A percentile compares a stretch with the other conserved stretches of the same genome.
Evolutionary conservation across 306 rosid species (phyloP).

Genomic region (Senna siamea): DNA sequence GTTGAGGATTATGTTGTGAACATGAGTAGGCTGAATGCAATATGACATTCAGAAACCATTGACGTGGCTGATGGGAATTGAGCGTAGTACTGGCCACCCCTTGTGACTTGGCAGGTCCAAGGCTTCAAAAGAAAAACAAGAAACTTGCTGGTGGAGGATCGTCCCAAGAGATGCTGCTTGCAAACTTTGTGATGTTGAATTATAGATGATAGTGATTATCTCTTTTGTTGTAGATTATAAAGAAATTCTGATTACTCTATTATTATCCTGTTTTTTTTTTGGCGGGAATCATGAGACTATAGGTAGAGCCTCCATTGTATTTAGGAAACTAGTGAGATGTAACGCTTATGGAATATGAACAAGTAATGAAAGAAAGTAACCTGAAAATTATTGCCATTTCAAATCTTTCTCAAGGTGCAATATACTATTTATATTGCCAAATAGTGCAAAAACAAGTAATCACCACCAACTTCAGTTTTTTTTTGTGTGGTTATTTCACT

Average conservation of each 20-base stretch:
- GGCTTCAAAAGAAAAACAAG: constrained; percentile 25
- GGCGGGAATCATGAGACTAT: constrained; percentile 39
- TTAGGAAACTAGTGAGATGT: constrained; percentile 40
- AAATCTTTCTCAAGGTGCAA: neutral
- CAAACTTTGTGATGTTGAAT: constrained; percentile 15
- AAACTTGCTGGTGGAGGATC: constrained; percentile 29
- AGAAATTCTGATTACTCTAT: constrained; percentile 25
- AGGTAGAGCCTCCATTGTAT: constrained; percentile 47
- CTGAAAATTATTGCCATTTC: constrained; percentile 5
- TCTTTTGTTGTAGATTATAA: constrained; percentile 38
- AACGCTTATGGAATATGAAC: constrained; percentile 22
- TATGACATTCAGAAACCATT: constrained; percentile 27
- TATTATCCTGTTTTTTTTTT: neutral
- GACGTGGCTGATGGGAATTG: constrained; percentile 37
- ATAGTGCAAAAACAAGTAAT: too few species aligned
- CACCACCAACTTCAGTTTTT: too few species aligned
- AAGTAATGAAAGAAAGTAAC: constrained; percentile 9
- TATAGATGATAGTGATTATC: constrained; percentile 29
- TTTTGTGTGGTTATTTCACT: too few species aligned
- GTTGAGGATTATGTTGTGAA: constrained; percentile 36
- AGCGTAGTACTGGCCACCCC: too few species aligned
- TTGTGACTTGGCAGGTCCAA: constrained; percentile 30
- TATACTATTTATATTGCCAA: neutral
- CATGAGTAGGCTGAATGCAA: constrained; percentile 35
- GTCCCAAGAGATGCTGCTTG: constrained; percentile 38